Evolutionary conservation across 495 filamentous ascomycete genomes (phyloP).

Genomic region (Trichoderma gamsii): DNA sequence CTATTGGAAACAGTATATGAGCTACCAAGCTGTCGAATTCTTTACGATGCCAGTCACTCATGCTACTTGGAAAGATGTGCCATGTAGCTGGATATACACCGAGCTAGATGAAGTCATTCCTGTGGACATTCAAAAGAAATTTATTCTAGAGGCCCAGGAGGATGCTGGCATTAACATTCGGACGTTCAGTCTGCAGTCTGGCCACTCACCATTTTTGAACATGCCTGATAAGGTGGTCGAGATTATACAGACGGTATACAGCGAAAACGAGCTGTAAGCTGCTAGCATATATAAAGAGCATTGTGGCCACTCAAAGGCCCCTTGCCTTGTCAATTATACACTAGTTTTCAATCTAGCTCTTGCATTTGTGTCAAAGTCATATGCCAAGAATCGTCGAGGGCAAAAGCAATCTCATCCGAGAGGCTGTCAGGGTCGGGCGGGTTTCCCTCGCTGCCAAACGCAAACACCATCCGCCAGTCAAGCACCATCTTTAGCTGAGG

Average conservation of each 20-base stretch:
- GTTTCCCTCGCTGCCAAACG: constrained; percentile 14
- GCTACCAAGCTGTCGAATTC: not conserved
- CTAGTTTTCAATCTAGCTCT: constrained; percentile 1
- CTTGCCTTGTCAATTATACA: not conserved
- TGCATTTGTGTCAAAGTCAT: constrained; percentile 21
- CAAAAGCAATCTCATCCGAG: constrained; percentile 9
- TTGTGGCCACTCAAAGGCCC: too few species aligned
- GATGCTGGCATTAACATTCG: not conserved
- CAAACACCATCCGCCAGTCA: constrained; percentile 7
- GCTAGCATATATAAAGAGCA: not conserved
- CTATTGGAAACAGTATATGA: not conserved
- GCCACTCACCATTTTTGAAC: not conserved
- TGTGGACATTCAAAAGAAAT: not conserved
- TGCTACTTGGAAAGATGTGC: not conserved
- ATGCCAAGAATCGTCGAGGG: constrained; percentile 26
- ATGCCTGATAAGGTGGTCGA: not conserved
- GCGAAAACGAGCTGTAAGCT: not conserved
- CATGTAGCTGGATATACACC: not conserved
- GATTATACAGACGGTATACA: not conserved
- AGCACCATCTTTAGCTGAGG: constrained; percentile 3
- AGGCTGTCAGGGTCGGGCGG: not conserved
- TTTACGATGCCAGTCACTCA: not conserved
- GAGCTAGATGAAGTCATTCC: not conserved
- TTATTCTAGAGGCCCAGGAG: not conserved
- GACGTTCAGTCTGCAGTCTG: not conserved